A percentile compares a stretch with the other conserved stretches of the same genome.
These are phyloP conservation scores for Cyphellophora attinorum DNA, from an alignment of 2,329 filamentous ascomycete species.

Conservation along the genomic window DNA sequence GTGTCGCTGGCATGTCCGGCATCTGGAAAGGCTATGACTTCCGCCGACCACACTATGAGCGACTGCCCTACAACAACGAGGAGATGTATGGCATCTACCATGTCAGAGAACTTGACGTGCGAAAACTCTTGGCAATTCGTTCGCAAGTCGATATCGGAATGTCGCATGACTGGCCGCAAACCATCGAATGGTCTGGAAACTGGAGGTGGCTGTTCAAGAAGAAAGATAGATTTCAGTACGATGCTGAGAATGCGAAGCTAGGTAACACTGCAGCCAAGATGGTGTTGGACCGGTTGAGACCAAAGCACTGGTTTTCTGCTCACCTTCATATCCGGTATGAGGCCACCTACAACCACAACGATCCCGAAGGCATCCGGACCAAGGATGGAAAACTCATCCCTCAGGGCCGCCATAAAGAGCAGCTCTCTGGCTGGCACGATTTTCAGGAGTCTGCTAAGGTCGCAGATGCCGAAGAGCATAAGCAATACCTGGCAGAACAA, in stretches of 20 bases:
- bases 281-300: constrained; percentile 71
- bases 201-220: constrained; percentile 55
- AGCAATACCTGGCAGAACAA: constrained; percentile 20
- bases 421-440: constrained; percentile 29
- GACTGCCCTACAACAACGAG: constrained; percentile 69
- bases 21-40: constrained; percentile 95
- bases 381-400: constrained; percentile 8
- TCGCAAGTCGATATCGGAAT: constrained; percentile 84
- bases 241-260: constrained; percentile 64
- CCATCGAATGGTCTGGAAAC: constrained; percentile 71
- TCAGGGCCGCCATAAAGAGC: constrained; percentile 1
- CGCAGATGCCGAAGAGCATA: constrained; percentile 24
- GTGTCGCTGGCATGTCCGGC: constrained; percentile 82
- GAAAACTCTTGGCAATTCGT: constrained; percentile 75
- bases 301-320: constrained; percentile 83
- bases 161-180: constrained; percentile 91
- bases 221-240: constrained; percentile 66
- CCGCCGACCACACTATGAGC: constrained; percentile 70
- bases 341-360: constrained; percentile 47
- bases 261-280: constrained; percentile 72
- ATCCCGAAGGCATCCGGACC: constrained; percentile 14
- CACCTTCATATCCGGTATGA: constrained; percentile 85
- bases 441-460: constrained; percentile 25
- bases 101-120: constrained; percentile 77
- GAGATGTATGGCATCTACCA: constrained; percentile 83